These are phyloP conservation scores for Darksidea phi DNA, from an alignment of 495 filamentous ascomycete genomes.

Conservation along the genomic window DNA sequence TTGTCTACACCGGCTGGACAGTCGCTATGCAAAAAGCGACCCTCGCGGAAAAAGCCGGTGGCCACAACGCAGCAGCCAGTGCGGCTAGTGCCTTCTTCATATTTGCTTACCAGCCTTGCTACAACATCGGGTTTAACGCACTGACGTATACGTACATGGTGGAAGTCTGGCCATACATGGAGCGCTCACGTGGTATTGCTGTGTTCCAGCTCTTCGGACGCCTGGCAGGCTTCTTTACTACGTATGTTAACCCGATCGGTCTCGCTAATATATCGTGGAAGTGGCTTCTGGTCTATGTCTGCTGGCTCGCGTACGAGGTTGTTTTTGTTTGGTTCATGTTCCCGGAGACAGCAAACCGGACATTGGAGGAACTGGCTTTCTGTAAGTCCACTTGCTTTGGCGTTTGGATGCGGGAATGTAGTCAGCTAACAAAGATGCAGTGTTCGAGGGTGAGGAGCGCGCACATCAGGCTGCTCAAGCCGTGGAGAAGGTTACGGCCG, in stretches of 20 bases:
- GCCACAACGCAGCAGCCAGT: slow-evolving; percentile 2
- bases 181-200: slow-evolving; percentile 61
- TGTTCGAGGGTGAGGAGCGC: slow-evolving; percentile 15
- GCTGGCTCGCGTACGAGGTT: slow-evolving; percentile 58
- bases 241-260: slow-evolving; percentile 64
- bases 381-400: not conserved
- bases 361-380: slow-evolving; percentile 64
- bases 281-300: slow-evolving; percentile 62
- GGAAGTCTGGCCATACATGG: slow-evolving; percentile 63
- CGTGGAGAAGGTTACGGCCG: slow-evolving; percentile 5
- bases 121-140: not conserved
- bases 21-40: slow-evolving; percentile 56
- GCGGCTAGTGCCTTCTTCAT: slow-evolving; percentile 59
- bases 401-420: not conserved
- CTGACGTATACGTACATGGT: slow-evolving; percentile 54
- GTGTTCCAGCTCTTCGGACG: slow-evolving; percentile 62
- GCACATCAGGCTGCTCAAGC: slow-evolving; percentile 9
- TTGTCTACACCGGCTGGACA: slow-evolving; percentile 59
- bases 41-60: slow-evolving; percentile 43
- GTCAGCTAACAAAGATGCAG: slow-evolving; percentile 3
- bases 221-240: slow-evolving; percentile 56
- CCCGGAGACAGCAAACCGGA: slow-evolving; percentile 60
- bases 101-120: slow-evolving; percentile 56
- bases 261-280: slow-evolving; percentile 61
- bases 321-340: slow-evolving; percentile 61